Conservation (phyloP, 2,329 filamentous ascomycete species). For the Cladosporium sp. region DNA sequence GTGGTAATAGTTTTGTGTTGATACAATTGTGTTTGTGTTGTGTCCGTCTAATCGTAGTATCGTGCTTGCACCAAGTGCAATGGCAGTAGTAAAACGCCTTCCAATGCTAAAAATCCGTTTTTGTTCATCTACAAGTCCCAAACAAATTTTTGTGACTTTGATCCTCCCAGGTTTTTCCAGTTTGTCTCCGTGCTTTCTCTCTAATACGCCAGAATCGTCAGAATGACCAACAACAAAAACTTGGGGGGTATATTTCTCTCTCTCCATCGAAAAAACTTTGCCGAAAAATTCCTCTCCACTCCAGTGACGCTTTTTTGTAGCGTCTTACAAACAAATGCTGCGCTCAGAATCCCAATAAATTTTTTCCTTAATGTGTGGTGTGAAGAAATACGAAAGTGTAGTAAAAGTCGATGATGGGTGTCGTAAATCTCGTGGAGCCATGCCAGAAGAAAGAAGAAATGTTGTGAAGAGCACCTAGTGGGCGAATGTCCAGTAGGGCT, state of each 20-base stretch:
- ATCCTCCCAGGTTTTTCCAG: not conserved
- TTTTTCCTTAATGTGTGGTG: constrained; percentile 3
- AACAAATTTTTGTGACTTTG: not conserved
- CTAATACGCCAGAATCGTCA: constrained; percentile 1
- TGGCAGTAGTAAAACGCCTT: not conserved
- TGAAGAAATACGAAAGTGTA: constrained; percentile 4
- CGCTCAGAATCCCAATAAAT: not conserved
- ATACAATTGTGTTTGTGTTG: not conserved
- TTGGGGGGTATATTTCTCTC: constrained; percentile 2
- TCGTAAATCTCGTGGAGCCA: constrained; percentile 12
- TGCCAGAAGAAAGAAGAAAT: constrained; percentile 1
- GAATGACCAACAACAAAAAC: not conserved
- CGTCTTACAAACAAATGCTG: constrained; percentile 4
- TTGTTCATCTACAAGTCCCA: constrained; percentile 5
- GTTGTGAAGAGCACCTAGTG: not conserved
- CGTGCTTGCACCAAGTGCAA: not conserved
- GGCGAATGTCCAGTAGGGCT: constrained; percentile 13
- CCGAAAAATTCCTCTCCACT: not conserved
- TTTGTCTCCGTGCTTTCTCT: not conserved
- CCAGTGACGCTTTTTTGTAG: not conserved
- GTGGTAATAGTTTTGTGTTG: constrained; percentile 6
- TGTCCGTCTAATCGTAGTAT: constrained; percentile 13
- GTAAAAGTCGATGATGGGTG: constrained; percentile 9
- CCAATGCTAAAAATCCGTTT: constrained; percentile 9
- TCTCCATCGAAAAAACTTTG: constrained; percentile 1